phyloP scores from a whole-genome alignment of 495 filamentous ascomycete species.

The Delitschia confertaspora region DNA sequence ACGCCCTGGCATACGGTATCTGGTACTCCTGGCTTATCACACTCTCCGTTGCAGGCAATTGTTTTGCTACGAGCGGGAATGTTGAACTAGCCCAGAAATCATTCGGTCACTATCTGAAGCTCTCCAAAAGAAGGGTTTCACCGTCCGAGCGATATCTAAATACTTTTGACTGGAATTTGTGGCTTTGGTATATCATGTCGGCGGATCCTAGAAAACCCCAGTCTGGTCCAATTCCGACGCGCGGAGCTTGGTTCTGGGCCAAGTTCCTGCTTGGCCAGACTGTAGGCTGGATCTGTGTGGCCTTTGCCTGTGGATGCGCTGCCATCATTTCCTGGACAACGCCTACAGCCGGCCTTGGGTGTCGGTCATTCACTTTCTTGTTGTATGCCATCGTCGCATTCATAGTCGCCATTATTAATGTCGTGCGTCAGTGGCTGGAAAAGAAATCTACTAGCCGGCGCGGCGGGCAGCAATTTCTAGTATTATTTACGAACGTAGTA shows the following conservation, averaged over 20 bases:
- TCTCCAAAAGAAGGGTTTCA: slow-evolving; percentile 1
- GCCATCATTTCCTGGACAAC: not conserved
- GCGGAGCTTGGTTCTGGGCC: not conserved
- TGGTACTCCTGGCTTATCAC: slow-evolving; percentile 32
- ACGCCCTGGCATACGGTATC: slow-evolving; percentile 31
- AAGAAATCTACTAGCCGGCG: no score
- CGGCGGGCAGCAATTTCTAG: no score
- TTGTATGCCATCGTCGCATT: not conserved
- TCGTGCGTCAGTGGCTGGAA: no score
- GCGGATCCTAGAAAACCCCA: not conserved
- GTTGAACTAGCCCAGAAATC: slow-evolving; percentile 25
- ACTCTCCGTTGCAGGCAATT: slow-evolving; percentile 29
- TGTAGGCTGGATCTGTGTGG: slow-evolving; percentile 27
- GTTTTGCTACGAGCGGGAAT: slow-evolving; percentile 29
- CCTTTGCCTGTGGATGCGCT: not conserved
- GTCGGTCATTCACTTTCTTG: not conserved
- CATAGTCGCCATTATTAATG: no score
- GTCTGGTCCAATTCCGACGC: not conserved
- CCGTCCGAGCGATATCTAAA: not conserved
- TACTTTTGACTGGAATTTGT: not conserved
- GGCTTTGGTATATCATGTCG: not conserved
- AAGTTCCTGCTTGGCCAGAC: slow-evolving; percentile 21
- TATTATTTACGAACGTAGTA: no score
- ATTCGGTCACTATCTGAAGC: not conserved
- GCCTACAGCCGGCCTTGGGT: not conserved